Percentiles rank a stretch among this genome's conserved stretches.
Evolutionary conservation across 495 filamentous ascomycete species (phyloP).

Genomic region (Pyronema domesticum): DNA sequence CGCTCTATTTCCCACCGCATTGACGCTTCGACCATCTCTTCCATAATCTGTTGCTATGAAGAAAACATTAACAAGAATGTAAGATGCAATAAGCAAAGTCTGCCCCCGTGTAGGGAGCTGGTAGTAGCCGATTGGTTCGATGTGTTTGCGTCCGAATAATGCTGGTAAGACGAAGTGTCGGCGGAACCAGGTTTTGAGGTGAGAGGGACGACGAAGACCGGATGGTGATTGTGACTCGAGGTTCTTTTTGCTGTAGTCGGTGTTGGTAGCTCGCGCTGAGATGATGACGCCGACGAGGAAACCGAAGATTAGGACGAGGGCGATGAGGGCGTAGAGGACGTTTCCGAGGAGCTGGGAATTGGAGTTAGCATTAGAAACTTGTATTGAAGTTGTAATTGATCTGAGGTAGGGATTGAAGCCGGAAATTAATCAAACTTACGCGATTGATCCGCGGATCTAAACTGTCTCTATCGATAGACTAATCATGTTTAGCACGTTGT

Average conservation of each 20-base stretch:
- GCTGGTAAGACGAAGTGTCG: conserved; percentile 9
- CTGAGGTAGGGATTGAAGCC: background rate
- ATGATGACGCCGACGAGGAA: background rate
- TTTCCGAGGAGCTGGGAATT: background rate
- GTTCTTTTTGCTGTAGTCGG: background rate
- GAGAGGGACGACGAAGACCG: background rate
- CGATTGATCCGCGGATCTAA: background rate
- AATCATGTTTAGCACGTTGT: background rate
- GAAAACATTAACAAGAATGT: conserved; percentile 19
- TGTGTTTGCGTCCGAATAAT: conserved; percentile 18
- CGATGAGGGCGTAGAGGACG: background rate
- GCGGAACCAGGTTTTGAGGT: conserved; percentile 1
- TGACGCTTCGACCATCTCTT: conserved; percentile 4
- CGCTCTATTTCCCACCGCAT: conserved; percentile 34
- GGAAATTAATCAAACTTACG: background rate
- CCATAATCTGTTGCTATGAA: conserved; percentile 11
- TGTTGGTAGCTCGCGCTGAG: background rate
- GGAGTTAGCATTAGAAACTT: background rate
- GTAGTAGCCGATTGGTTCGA: conserved; percentile 19
- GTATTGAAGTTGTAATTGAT: background rate
- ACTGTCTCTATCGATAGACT: background rate
- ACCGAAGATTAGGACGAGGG: background rate
- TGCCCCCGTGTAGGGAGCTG: conserved; percentile 21
- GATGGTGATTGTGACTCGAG: background rate
- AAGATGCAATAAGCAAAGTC: conserved; percentile 13